Evolutionary conservation across 139 green algal species (phyloP).

Genomic region (Diplosphaera chodatii): DNA sequence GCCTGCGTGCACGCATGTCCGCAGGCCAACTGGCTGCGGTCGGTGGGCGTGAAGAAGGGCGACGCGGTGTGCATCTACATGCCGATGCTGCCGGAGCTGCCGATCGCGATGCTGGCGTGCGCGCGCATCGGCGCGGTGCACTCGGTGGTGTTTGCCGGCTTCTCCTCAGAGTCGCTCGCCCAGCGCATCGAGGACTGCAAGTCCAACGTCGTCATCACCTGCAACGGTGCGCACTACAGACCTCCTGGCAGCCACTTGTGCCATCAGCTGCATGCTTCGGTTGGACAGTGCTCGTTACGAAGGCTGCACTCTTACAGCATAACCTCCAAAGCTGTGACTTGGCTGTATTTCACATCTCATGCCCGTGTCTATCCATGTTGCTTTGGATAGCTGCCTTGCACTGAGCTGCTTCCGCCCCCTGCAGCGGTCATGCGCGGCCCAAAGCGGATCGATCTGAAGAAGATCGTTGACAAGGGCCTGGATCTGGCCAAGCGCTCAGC

Average conservation of each 20-base stretch:
- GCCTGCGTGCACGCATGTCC: too few relatives aligned
- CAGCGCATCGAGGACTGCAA: slow-evolving; percentile 62
- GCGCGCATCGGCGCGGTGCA: slow-evolving; percentile 92
- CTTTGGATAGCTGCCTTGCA: too few relatives aligned
- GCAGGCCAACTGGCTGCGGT: slow-evolving; percentile 89
- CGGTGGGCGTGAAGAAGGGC: slow-evolving; percentile 72
- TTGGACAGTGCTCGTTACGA: too few relatives aligned
- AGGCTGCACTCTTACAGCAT: too few relatives aligned
- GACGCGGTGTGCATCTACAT: slow-evolving; percentile 93
- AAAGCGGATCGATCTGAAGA: slow-evolving; percentile 85
- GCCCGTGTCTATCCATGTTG: too few relatives aligned
- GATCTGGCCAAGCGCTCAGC: neutral
- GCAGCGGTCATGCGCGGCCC: slow-evolving; percentile 68
- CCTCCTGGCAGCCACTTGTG: too few relatives aligned
- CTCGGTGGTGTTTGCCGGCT: slow-evolving; percentile 93
- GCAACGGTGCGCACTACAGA: too few relatives aligned
- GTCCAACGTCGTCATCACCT: slow-evolving; percentile 35
- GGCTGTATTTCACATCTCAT: too few relatives aligned
- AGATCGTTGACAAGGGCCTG: neutral
- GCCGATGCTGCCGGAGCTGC: slow-evolving; percentile 92
- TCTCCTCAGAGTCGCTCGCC: slow-evolving; percentile 82
- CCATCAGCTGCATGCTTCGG: too few relatives aligned
- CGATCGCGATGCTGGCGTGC: slow-evolving; percentile 88
- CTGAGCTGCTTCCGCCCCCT: too few relatives aligned
- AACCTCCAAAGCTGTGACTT: too few relatives aligned